These are phyloP conservation scores for Epichloe aotearoae DNA, from an alignment of 2,329 filamentous ascomycete species.

Conservation along the genomic window DNA sequence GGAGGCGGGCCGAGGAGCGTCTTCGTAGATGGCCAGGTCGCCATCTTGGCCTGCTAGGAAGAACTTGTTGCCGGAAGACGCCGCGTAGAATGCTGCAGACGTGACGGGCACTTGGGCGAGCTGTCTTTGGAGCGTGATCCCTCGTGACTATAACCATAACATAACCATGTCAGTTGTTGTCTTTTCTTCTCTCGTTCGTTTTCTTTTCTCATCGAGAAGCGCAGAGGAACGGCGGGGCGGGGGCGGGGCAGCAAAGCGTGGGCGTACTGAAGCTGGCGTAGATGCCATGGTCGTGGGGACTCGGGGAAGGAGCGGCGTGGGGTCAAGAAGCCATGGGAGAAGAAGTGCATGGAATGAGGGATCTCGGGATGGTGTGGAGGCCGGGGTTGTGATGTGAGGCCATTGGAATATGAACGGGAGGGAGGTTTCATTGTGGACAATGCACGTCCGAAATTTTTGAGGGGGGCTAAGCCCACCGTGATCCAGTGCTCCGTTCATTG, in stretches of 20 bases:
- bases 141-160: not conserved
- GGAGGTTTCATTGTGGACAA: not conserved
- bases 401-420: not conserved
- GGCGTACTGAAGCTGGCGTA: not conserved
- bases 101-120: constrained; percentile 43
- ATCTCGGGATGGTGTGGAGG: not conserved
- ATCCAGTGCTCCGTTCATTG: not conserved
- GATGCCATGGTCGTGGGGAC: not conserved
- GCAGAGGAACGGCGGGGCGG: not conserved
- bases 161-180: not conserved
- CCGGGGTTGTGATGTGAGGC: not conserved
- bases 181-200: not conserved
- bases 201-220: not conserved
- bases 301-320: not conserved
- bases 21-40: constrained; percentile 40
- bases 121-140: constrained; percentile 16
- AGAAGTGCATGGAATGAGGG: not conserved
- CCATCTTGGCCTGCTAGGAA: constrained; percentile 49
- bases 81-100: constrained; percentile 39
- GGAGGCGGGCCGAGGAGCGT: constrained; percentile 9
- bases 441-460: not conserved
- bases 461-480: not conserved
- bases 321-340: constrained; percentile 3
- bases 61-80: constrained; percentile 20
- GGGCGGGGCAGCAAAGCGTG: not conserved